Evolutionary conservation across 495 filamentous ascomycete genomes (phyloP).

Genomic region (Thozetella sp.): DNA sequence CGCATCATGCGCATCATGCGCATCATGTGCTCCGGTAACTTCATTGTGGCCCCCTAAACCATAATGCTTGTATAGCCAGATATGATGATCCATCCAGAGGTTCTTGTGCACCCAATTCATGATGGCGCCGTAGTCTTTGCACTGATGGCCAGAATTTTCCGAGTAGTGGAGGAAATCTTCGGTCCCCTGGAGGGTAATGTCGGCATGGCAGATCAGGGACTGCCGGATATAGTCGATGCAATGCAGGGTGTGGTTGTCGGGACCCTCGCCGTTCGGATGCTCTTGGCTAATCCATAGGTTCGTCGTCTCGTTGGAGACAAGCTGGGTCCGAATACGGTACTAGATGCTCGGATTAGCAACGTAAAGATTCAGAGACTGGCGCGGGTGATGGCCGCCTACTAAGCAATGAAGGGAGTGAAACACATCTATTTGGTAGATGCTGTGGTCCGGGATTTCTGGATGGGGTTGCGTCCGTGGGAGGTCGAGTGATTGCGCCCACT

Average conservation of each 20-base stretch:
- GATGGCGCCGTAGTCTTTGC: neutral
- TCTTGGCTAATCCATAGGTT: neutral
- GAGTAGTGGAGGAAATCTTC: conserved; percentile 1
- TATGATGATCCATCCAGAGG: neutral
- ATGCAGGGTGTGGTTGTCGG: conserved; percentile 9
- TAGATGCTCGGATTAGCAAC: neutral
- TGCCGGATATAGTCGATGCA: conserved; percentile 30
- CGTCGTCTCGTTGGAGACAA: neutral
- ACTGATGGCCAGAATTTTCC: neutral
- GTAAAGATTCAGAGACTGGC: neutral
- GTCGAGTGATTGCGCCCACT: neutral
- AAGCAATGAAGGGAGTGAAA: neutral
- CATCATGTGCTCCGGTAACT: too few species aligned
- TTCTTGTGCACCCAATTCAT: neutral
- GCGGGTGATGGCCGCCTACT: neutral
- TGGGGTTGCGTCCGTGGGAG: neutral
- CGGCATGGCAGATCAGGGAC: conserved; percentile 26
- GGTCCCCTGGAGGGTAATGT: conserved; percentile 13
- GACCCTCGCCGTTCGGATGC: neutral
- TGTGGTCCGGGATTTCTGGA: neutral
- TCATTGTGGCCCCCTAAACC: neutral
- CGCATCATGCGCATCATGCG: too few species aligned
- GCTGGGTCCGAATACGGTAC: neutral
- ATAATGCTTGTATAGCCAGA: neutral
- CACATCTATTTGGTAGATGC: conserved; percentile 1